A percentile compares a stretch with the other conserved stretches of the same genome.
phyloP scores from a whole-genome alignment of 805 yeast species.

The Sugiyamaella chiloensis region DNA sequence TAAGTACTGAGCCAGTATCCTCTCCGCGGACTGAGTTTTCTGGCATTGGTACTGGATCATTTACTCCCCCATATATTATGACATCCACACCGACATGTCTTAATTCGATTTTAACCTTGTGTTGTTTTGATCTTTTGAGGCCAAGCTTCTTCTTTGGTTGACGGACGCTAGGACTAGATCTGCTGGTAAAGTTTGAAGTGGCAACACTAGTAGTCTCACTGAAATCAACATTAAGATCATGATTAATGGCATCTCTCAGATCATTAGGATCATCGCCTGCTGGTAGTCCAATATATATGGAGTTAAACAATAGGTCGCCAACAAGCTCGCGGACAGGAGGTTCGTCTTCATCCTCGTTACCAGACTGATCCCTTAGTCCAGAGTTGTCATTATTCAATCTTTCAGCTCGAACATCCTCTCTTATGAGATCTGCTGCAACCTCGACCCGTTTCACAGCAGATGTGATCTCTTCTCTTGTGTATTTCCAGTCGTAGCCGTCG shows the following conservation, averaged over 20 bases:
- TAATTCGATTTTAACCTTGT: constrained; percentile 58
- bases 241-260: constrained; percentile 54
- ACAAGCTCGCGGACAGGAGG: constrained; percentile 34
- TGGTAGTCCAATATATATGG: constrained; percentile 68
- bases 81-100: constrained; percentile 51
- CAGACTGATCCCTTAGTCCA: constrained; percentile 16
- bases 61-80: constrained; percentile 41
- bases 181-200: constrained; percentile 7
- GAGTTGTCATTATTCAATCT: constrained; percentile 9
- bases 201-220: constrained; percentile 23
- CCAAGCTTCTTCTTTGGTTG: constrained; percentile 37
- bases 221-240: constrained; percentile 41
- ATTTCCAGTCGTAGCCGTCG: constrained; percentile 93
- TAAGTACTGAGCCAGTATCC: constrained; percentile 44
- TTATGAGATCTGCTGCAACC: constrained; percentile 40
- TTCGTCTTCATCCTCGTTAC: constrained; percentile 17
- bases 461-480: constrained; percentile 63
- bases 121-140: constrained; percentile 60
- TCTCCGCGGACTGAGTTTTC: neutral
- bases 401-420: constrained; percentile 19
- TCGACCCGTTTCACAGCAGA: constrained; percentile 66
- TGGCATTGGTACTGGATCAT: constrained; percentile 35
- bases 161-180: neutral
- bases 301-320: constrained; percentile 70
- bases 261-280: constrained; percentile 42